Evolutionary conservation across 1,139 yeast genomes (phyloP).

Genomic region (Taiozyma sp.): DNA sequence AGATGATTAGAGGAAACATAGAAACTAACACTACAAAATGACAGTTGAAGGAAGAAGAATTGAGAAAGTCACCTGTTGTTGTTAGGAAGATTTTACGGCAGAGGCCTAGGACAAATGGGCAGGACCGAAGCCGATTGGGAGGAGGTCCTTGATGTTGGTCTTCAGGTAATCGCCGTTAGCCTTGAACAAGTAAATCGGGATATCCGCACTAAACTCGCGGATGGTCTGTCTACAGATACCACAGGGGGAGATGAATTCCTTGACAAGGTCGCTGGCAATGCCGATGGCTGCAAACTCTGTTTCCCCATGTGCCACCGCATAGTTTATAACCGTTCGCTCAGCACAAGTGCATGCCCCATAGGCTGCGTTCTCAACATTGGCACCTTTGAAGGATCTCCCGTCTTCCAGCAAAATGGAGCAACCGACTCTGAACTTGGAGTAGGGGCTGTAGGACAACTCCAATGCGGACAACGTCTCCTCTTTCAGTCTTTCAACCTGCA

Average conservation of each 20-base stretch:
- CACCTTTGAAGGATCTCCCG: slow-evolving; percentile 58
- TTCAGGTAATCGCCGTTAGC: slow-evolving; percentile 41
- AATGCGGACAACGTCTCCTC: slow-evolving; percentile 34
- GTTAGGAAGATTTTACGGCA: too few species aligned
- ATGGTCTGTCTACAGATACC: slow-evolving; percentile 92
- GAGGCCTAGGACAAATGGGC: slow-evolving; percentile 40
- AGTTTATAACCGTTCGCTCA: slow-evolving; percentile 73
- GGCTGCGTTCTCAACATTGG: slow-evolving; percentile 90
- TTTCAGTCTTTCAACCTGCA: slow-evolving; percentile 5
- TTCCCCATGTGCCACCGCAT: slow-evolving; percentile 54
- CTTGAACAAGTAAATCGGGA: slow-evolving; percentile 62
- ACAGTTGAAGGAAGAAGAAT: too few species aligned
- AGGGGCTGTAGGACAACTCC: slow-evolving; percentile 66
- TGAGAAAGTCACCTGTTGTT: too few species aligned
- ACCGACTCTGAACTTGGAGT: slow-evolving; percentile 86
- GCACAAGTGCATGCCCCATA: slow-evolving; percentile 91
- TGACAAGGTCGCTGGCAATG: slow-evolving; percentile 58
- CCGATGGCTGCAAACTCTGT: slow-evolving; percentile 58
- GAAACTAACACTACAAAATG: too few species aligned
- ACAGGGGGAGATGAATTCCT: slow-evolving; percentile 71
- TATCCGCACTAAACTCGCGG: slow-evolving; percentile 58
- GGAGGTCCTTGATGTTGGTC: slow-evolving; percentile 53
- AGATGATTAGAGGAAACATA: too few species aligned
- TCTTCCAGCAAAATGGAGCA: slow-evolving; percentile 57
- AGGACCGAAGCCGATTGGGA: slow-evolving; percentile 89